Evolutionary conservation across 2,329 filamentous ascomycete genomes (phyloP), one percentile per base, ranked within the genome.

Genomic region (Xylariaceae sp.): DNA sequence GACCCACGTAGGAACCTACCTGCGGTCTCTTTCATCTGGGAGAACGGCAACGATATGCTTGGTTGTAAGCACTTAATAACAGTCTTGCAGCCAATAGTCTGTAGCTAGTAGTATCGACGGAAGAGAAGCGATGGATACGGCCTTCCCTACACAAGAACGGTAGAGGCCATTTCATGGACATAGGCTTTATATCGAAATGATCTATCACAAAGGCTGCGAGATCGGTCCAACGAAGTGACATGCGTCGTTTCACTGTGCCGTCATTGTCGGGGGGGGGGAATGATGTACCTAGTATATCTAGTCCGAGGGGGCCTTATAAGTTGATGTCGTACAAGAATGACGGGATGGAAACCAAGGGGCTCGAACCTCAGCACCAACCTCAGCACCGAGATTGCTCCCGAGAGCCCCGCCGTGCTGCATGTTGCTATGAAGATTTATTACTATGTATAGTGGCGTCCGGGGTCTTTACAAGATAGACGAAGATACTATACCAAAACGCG

Each of bases 151-250:
- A 12, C 32, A 37, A 16, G 7, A 37, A 37, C 12, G 32, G 32
- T 42, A 57, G 43, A 57, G 40, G 20, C 21, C 41, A 43, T 52
- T 40, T 56, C 44, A n/a, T n/a, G n/a, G 48, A 41, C 29, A 47
- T 20, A 52, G 43, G 48, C 49, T 29, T 49, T 45, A n/a, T 12
- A 40, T 49, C 41, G 54, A 40, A 45, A 55, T 52, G 52, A 56
- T 57, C 47, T 54, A 56, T 62, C 60, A 60, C 40, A 60, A 54
- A 47, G 49, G 60, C 52, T 60, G 60, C 60, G 60, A 62, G 60
- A 60, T 62, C 60, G 60, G 60, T 60, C 45, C 40, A 60, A 44
- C 52, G 57, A 57, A 52, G 52, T 62, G 50, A 44, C 48, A 57
- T 58, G 51, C 53, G 26, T n/a, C 41, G 57, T 62, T 54, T 54